phyloP scores from a whole-genome alignment of 1,139 yeast species.

The Blastobotrys indianensis region DNA sequence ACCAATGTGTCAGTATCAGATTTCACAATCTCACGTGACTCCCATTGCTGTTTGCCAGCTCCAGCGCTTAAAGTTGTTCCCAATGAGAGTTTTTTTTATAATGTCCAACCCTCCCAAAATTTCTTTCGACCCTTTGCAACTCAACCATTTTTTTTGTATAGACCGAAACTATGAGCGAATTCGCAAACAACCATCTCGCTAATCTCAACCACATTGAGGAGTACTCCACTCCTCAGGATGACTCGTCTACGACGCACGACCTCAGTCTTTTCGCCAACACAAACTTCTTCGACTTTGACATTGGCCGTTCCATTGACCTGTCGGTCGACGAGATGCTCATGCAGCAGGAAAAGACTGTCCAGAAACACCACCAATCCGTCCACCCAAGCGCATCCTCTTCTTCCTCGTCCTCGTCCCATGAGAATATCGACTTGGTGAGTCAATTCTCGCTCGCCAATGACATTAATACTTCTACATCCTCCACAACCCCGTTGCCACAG shows the following conservation, averaged over 20 bases:
- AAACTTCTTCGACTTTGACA: slow-evolving; percentile 40
- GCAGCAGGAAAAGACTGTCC: slow-evolving; percentile 37
- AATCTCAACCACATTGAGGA: background rate
- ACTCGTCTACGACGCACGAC: slow-evolving; percentile 28
- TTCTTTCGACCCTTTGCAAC: too few species aligned
- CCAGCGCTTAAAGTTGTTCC: too few species aligned
- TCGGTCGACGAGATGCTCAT: slow-evolving; percentile 37
- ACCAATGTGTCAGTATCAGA: too few species aligned
- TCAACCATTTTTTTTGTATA: too few species aligned
- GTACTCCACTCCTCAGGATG: background rate
- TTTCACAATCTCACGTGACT: too few species aligned
- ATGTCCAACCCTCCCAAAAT: background rate
- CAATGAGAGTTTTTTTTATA: too few species aligned
- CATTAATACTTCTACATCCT: slow-evolving; percentile 12
- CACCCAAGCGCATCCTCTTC: slow-evolving; percentile 12
- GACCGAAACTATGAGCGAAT: background rate
- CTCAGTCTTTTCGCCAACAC: slow-evolving; percentile 39
- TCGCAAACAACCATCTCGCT: background rate
- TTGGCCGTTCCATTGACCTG: slow-evolving; percentile 39
- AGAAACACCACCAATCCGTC: slow-evolving; percentile 19
- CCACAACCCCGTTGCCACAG: slow-evolving; percentile 4
- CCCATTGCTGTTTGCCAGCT: too few species aligned
- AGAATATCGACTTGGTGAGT: slow-evolving; percentile 16
- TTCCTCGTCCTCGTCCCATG: slow-evolving; percentile 10
- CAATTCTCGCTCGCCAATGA: slow-evolving; percentile 24